Conservation (phyloP, 306 rosid species). For the Corylus heterophylla region DNA sequence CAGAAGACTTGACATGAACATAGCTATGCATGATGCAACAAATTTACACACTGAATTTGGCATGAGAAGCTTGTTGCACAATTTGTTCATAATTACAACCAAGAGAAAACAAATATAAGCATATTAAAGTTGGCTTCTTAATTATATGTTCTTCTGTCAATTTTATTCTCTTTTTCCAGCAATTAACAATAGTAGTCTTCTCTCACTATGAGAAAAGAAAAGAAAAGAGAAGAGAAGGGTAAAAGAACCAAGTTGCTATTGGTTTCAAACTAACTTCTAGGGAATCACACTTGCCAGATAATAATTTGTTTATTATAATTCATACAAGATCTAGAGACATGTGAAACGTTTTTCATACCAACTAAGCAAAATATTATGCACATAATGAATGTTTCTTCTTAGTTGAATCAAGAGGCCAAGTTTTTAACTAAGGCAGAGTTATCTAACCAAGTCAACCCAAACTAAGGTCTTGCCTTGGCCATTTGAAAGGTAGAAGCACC, state of each 20-base stretch:
- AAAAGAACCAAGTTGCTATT: background rate
- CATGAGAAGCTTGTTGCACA: too few relatives aligned
- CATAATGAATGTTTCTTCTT: background rate
- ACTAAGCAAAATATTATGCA: background rate
- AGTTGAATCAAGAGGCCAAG: background rate
- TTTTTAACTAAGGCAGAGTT: background rate
- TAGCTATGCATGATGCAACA: background rate
- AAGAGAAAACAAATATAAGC: background rate
- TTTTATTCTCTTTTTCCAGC: background rate
- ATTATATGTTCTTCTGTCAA: background rate
- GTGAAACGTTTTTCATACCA: conserved; percentile 11
- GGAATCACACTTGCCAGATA: background rate
- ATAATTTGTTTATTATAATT: background rate
- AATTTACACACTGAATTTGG: too few relatives aligned
- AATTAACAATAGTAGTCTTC: background rate
- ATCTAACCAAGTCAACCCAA: conserved; percentile 4
- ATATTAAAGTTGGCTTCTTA: background rate
- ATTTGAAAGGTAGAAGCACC: conserved; percentile 20
- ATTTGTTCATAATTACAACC: too few relatives aligned
- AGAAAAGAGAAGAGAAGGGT: background rate
- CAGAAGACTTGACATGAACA: background rate
- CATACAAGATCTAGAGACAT: conserved; percentile 2
- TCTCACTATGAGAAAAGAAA: background rate
- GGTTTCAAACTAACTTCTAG: background rate
- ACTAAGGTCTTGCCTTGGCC: background rate